Evolutionary conservation across 1,284 basidiomycete genomes (phyloP).

Genomic region (Mycena sp.): DNA sequence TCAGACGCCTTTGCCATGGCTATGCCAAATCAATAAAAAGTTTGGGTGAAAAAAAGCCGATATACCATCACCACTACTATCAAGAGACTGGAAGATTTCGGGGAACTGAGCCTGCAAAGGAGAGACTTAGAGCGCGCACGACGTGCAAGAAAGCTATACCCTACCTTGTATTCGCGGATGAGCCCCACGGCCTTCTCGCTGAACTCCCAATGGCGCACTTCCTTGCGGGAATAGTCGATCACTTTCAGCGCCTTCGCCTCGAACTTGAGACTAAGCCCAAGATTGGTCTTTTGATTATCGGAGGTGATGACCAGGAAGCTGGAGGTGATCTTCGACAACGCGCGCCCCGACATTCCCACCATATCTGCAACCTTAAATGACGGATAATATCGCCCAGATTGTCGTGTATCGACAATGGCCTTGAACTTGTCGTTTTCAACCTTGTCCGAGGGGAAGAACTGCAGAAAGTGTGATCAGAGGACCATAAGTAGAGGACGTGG

Average conservation of each 20-base stretch:
- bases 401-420: conserved; percentile 64
- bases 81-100: conserved; percentile 79
- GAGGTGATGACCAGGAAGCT: conserved; percentile 87
- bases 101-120: conserved; percentile 73
- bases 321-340: conserved; percentile 90
- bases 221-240: conserved; percentile 91
- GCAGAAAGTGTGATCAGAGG: conserved; percentile 12
- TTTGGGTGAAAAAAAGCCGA: conserved; percentile 3
- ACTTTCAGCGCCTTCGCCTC: conserved; percentile 98
- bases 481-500: conserved; percentile 15
- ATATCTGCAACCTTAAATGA: conserved; percentile 79
- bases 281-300: conserved; percentile 86
- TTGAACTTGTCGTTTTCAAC: conserved; percentile 85
- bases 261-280: conserved; percentile 96
- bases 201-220: conserved; percentile 91
- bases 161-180: conserved; percentile 84
- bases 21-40: conserved; percentile 39
- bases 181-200: conserved; percentile 88
- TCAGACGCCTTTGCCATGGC: conserved; percentile 82
- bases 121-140: conserved; percentile 7
- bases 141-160: conserved; percentile 19
- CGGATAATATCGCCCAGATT: conserved; percentile 73
- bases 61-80: conserved; percentile 75
- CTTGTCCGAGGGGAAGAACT: conserved; percentile 90
- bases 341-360: conserved; percentile 77